Evolutionary conservation across 2,329 filamentous ascomycete species (phyloP).

Genomic region (Pseudogymnoascus sp.): DNA sequence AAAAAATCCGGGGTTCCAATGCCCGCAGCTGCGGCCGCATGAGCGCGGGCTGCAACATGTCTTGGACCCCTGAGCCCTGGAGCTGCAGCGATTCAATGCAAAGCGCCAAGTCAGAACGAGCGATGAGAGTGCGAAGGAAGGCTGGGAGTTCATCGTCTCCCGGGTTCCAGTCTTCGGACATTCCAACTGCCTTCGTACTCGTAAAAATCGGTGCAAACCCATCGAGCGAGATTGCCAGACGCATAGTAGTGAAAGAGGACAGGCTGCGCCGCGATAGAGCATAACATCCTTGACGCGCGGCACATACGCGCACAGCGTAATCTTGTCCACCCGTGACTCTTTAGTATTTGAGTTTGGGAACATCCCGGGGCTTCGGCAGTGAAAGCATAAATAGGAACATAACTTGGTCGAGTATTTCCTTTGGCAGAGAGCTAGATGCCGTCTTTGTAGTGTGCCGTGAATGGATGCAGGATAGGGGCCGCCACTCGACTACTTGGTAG

Average conservation of each 20-base stretch:
- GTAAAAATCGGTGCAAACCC: background rate
- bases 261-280: background rate
- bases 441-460: background rate
- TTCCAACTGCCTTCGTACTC: background rate
- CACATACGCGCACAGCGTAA: background rate
- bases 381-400: background rate
- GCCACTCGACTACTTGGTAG: background rate
- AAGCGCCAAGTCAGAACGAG: background rate
- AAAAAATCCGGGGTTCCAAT: constrained; percentile 32
- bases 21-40: constrained; percentile 30
- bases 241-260: background rate
- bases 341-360: background rate
- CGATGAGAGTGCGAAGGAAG: no score
- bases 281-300: background rate
- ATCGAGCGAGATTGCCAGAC: background rate
- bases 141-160: background rate
- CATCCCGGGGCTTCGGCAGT: background rate
- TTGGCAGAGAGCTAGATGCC: background rate
- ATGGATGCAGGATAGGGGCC: background rate
- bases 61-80: background rate
- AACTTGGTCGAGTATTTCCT: background rate
- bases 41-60: background rate
- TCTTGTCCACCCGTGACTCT: constrained; percentile 20
- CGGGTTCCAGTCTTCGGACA: background rate
- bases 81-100: background rate